Evolutionary conservation across 2,329 filamentous ascomycete species (phyloP).

Genomic region (Fusarium denticulatum): DNA sequence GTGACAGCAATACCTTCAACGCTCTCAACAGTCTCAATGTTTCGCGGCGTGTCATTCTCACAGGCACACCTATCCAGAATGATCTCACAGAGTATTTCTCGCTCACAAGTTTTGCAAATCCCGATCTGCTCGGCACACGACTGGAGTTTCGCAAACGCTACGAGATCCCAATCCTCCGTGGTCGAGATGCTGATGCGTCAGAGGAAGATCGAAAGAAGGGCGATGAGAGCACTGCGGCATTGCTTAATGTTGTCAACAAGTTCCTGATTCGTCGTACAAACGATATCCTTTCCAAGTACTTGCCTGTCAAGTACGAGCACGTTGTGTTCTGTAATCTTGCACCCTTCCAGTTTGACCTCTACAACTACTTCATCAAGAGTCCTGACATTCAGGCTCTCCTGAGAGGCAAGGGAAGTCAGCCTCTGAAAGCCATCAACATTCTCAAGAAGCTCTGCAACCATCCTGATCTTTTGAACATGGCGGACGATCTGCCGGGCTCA

Average conservation of each 20-base stretch:
- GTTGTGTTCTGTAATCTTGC: constrained; percentile 97
- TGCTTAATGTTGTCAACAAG: constrained; percentile 90
- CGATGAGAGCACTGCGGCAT: constrained; percentile 82
- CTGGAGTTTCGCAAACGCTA: constrained; percentile 93
- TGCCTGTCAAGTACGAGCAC: constrained; percentile 98
- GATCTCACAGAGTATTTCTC: constrained; percentile 98
- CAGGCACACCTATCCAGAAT: constrained; percentile 97
- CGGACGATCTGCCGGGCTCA: constrained; percentile 85
- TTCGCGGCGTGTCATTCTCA: constrained; percentile 89
- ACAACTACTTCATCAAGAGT: constrained; percentile 97
- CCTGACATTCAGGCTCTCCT: constrained; percentile 93
- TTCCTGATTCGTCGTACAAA: constrained; percentile 98
- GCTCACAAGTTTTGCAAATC: constrained; percentile 95
- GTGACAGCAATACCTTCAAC: constrained; percentile 93
- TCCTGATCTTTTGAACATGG: constrained; percentile 87
- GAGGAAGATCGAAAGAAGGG: constrained; percentile 85
- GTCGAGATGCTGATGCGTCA: constrained; percentile 88
- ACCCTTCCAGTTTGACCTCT: constrained; percentile 90
- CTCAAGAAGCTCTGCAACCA: constrained; percentile 99
- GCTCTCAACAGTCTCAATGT: constrained; percentile 92
- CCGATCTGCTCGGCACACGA: constrained; percentile 86
- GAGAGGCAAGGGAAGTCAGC: constrained; percentile 93
- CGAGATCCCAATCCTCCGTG: constrained; percentile 90
- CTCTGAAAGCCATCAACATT: constrained; percentile 94
- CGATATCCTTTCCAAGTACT: constrained; percentile 96